Base-by-base conservation (phyloP, 768 basidiomycete species). In the Dentipellis sp. region DNA sequence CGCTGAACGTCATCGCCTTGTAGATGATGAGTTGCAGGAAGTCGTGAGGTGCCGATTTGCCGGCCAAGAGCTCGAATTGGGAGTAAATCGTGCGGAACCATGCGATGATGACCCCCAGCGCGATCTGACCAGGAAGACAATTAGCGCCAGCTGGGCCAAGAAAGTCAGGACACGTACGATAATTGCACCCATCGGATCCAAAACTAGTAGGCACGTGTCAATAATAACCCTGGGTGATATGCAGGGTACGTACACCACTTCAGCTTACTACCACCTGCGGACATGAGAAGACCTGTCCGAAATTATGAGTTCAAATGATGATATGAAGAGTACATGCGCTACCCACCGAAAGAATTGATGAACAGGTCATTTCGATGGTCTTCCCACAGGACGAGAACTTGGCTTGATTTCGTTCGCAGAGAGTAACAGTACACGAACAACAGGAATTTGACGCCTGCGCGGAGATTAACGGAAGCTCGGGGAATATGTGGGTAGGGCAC, bases 371-470 rank as follows among this genome's bases (percentile, higher is more conserved):
- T 97, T 62, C 94, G 77, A 61, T 97, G 94, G 66, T 98, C 95
- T 69, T 97, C 91, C 93, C 92, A 97, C 29, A 97, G 78, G n/a
- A 97, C 82, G 48, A 82, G 81, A 2, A 99, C 95, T 70, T 99
- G 97, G 63, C 90, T 94, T 6, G 89, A 93, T 60, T 80, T 82
- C 35, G 77, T 78, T 29, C 91, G 83, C 47, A 95, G 77, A 3
- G 89, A 78, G 64, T 74, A 81, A 68, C 94, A 94, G 71, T 93
- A 97, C 4, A 93, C 38, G 72, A 98, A 98, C 45, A 99, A 79
- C 0, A 84, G 46, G 48, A 92, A 76, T 70, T 99, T 99, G 59
- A 90, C 83, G 51, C 78, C 91, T 93, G 58, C 23, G 37, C 22
- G n/a, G 50, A 35, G 46, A 38, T 45, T 48, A 54, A 61, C 34